Percentiles rank a stretch among this genome's conserved stretches.
These are phyloP conservation scores for Eucalyptus urophylla DNA, from an alignment of 345 rosid genomes.

Conservation along the genomic window DNA sequence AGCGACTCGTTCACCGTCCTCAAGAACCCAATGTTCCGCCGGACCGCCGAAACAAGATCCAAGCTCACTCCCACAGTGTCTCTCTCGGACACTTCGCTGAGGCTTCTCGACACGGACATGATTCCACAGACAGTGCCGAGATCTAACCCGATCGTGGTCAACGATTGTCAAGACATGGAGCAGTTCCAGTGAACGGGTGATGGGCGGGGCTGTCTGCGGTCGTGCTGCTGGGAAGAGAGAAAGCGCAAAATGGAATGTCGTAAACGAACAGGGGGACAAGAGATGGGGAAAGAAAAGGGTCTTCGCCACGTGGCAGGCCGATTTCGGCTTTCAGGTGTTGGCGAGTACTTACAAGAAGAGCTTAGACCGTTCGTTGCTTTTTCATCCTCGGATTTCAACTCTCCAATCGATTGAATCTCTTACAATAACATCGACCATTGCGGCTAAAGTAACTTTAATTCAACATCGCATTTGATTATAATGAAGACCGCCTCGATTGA, in stretches of 20 bases:
- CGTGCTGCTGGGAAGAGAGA: background rate
- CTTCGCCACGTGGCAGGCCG: background rate
- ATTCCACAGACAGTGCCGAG: background rate
- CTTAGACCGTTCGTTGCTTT: background rate
- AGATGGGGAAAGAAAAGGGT: background rate
- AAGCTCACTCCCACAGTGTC: constrained; percentile 30
- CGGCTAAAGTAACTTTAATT: background rate
- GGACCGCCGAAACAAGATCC: constrained; percentile 68
- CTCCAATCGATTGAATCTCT: background rate
- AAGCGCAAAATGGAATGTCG: background rate
- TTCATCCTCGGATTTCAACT: background rate
- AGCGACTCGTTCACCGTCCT: constrained; percentile 42
- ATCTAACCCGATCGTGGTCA: background rate
- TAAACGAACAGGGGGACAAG: background rate
- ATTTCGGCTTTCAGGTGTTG: background rate
- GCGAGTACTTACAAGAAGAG: background rate
- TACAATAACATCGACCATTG: background rate
- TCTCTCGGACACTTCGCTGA: constrained; percentile 52
- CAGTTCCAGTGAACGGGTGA: background rate
- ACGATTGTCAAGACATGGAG: background rate
- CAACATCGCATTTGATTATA: background rate
- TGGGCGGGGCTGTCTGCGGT: background rate
- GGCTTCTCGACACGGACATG: constrained; percentile 26
- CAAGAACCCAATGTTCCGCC: constrained; percentile 44
- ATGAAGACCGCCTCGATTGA: background rate